Evolutionary conservation across 2,329 filamentous ascomycete species (phyloP).

Genomic region (Emmonsiellopsis sp.): DNA sequence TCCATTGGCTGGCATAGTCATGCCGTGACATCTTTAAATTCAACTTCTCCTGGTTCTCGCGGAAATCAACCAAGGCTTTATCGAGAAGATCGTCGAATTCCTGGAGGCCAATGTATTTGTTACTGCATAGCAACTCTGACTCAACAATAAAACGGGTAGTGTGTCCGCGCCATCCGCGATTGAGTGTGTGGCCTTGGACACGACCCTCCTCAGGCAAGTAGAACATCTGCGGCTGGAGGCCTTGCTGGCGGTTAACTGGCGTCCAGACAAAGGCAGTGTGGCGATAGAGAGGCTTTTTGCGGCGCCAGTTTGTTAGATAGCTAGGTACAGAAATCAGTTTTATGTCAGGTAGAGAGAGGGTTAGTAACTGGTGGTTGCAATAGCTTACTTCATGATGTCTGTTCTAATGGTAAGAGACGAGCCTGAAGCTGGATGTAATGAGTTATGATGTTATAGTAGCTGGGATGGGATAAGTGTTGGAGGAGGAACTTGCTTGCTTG

Average conservation of each 20-base stretch:
- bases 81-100: not conserved
- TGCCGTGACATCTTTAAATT: not conserved
- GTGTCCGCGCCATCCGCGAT: not conserved
- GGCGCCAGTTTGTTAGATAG: not conserved
- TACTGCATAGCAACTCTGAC: not conserved
- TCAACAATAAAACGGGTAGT: not conserved
- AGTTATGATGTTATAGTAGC: no score
- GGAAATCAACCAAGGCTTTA: not conserved
- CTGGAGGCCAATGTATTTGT: not conserved
- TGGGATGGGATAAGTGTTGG: no score
- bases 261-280: not conserved
- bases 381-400: not conserved
- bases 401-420: not conserved
- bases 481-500: no score
- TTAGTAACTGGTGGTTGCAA: not conserved
- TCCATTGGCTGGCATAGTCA: not conserved
- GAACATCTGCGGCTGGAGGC: not conserved
- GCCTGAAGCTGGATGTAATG: not conserved
- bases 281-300: not conserved
- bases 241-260: not conserved
- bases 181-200: not conserved
- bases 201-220: not conserved
- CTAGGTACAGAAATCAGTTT: not conserved
- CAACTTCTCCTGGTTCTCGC: not conserved
- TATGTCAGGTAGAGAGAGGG: not conserved